These are phyloP conservation scores for Apiospora arundinis DNA, from an alignment of 2,329 filamentous ascomycete species.

Conservation along the genomic window DNA sequence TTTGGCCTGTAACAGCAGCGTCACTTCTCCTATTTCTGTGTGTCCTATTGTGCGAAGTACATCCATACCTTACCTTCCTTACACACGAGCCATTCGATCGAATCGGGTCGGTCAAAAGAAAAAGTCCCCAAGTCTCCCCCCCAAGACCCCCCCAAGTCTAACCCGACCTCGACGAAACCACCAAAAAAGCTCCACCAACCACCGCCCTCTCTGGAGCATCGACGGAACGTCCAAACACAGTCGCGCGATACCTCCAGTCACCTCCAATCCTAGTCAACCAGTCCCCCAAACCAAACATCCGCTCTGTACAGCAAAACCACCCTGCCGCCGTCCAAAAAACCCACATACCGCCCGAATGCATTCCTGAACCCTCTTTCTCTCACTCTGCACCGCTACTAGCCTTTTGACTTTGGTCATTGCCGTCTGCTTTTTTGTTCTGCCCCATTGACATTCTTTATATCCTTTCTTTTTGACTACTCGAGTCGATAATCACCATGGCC, in stretches of 20 bases:
- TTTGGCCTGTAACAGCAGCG: neutral
- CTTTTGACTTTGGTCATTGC: slow-evolving; percentile 18
- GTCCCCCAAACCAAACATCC: neutral
- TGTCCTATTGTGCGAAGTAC: neutral
- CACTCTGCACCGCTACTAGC: neutral
- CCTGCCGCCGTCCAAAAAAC: slow-evolving; percentile 6
- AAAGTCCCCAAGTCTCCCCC: slow-evolving; percentile 1
- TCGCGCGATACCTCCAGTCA: slow-evolving; percentile 11
- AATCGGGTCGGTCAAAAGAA: slow-evolving; percentile 16
- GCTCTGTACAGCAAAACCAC: neutral
- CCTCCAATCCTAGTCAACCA: too few relatives aligned
- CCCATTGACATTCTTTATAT: slow-evolving; percentile 11
- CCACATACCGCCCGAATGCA: slow-evolving; percentile 16
- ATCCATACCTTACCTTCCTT: neutral
- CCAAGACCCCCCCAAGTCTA: neutral
- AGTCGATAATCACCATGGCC: slow-evolving; percentile 14
- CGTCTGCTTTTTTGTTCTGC: slow-evolving; percentile 12
- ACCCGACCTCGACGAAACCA: slow-evolving; percentile 20
- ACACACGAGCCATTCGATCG: slow-evolving; percentile 5
- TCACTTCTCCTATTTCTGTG: neutral
- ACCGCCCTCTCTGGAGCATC: slow-evolving; percentile 8
- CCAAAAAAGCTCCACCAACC: slow-evolving; percentile 20
- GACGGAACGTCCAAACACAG: slow-evolving; percentile 11
- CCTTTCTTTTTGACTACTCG: neutral
- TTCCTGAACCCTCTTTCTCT: slow-evolving; percentile 18